These are phyloP conservation scores for Phytophthora pini DNA, from an alignment of 352 stramenopile genomes.

Conservation along the genomic window DNA sequence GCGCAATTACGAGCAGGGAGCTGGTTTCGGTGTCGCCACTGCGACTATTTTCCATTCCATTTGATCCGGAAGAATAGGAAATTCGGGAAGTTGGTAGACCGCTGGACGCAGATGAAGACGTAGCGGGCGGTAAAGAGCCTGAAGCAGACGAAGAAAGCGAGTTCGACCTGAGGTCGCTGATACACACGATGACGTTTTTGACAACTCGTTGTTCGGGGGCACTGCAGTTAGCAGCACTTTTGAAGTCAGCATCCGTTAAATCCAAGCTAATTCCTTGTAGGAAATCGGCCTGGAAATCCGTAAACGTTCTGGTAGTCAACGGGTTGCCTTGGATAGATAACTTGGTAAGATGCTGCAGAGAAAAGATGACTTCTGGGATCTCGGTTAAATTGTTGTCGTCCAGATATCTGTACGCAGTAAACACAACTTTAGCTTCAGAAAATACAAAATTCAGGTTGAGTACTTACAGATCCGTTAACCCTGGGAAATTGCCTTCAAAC, in stretches of 20 bases:
- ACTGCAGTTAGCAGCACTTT: slow-evolving; percentile 12
- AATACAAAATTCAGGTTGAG: neutral
- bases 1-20: slow-evolving; percentile 3
- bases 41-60: slow-evolving; percentile 5
- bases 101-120: slow-evolving; percentile 2
- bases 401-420: slow-evolving; percentile 16
- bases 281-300: slow-evolving; percentile 23
- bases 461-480: slow-evolving; percentile 21
- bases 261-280: slow-evolving; percentile 22
- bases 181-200: slow-evolving; percentile 22
- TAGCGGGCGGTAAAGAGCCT: neutral
- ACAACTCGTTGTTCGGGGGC: slow-evolving; percentile 11
- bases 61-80: slow-evolving; percentile 15
- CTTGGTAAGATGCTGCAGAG: slow-evolving; percentile 17
- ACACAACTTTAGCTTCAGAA: neutral
- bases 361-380: slow-evolving; percentile 29
- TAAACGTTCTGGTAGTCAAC: slow-evolving; percentile 24
- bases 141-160: slow-evolving; percentile 1
- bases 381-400: slow-evolving; percentile 24
- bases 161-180: neutral
- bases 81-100: slow-evolving; percentile 1
- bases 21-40: neutral
- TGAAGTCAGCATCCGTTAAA: slow-evolving; percentile 14
- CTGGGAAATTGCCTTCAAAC: slow-evolving; percentile 30
- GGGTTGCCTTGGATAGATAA: slow-evolving; percentile 24